phyloP scores from a whole-genome alignment of 768 basidiomycete genomes.

The Leccinum longicurvipes region DNA sequence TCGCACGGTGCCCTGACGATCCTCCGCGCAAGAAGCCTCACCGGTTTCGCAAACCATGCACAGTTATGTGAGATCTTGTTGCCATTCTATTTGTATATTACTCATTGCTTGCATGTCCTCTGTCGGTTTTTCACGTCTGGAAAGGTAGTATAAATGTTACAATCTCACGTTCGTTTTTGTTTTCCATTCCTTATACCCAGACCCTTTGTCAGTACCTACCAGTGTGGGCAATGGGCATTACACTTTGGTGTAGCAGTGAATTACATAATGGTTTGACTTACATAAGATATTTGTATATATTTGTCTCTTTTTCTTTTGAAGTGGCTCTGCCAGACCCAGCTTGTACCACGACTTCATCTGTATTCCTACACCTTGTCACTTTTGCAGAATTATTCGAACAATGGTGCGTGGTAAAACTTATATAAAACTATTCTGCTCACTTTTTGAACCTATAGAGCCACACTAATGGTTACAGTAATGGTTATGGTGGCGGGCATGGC shows the following conservation, averaged over 20 bases:
- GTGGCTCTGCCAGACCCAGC: constrained; percentile 8
- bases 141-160: constrained; percentile 8
- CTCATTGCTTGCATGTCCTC: constrained; percentile 1
- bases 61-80: constrained; percentile 35
- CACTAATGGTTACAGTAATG: constrained; percentile 35
- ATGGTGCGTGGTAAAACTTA: constrained; percentile 16
- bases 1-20: constrained; percentile 55
- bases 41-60: constrained; percentile 30
- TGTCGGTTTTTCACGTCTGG: background rate
- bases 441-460: constrained; percentile 22
- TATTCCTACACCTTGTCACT: background rate
- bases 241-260: background rate
- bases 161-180: constrained; percentile 8
- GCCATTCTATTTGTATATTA: constrained; percentile 5
- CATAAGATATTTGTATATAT: constrained; percentile 5
- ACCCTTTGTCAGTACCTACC: background rate
- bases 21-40: constrained; percentile 29
- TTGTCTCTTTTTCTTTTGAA: constrained; percentile 17
- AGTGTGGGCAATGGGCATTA: background rate
- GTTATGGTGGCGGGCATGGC: constrained; percentile 32
- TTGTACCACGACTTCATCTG: constrained; percentile 23
- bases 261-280: constrained; percentile 3
- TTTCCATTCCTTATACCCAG: constrained; percentile 8
- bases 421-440: background rate
- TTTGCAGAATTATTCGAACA: constrained; percentile 3